Base-by-base conservation (phyloP, 805 yeast species). In the Candida berthetii region DNA sequence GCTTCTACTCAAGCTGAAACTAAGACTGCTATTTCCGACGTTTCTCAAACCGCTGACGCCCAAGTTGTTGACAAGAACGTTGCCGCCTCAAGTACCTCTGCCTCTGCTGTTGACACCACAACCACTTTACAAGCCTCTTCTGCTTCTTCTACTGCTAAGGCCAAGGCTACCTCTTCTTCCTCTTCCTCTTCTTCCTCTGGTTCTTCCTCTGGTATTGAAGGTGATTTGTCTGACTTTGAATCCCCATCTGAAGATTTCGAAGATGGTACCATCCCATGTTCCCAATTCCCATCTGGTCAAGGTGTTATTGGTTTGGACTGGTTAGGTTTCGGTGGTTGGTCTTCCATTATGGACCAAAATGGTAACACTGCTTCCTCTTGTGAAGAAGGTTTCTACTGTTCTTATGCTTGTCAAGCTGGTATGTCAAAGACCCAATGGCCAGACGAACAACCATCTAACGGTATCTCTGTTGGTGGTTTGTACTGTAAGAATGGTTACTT, bases 361-460 rank as follows among this genome's bases (percentile, higher is more conserved):
- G 72, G 76, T 48, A 69, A 74, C 50, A 79, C 87, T 48, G 75
- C 87, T 47, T 73, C 83, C 39, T 70, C 74, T 35, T 91, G 99
- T 74, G 62, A 70, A 49, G 96, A 90, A 53, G 98, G 97, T 45
- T 78, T 77, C 58, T 88, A 86, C 80, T 91, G 99, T 71, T 91
- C 98, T 45, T 91, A 91, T 68, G 96, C 98, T 45, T 91, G 99
- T 74, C 95, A 89, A 72, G 80, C 96, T 35, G 99, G 98, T 76
- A 87, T 88, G 96, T 87, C 97, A 58, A 91, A 91, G 80, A 88
- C 97, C 43, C 99, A 91, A 73, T 91, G 95, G 96, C 98, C 98
- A 48, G 66, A 82, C 35, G 50, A 61, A 41, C 99, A 91, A 73
- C 98, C 98, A 42, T 50, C 84, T 42, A 76, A 70, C 63, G 98